A percentile compares a stretch with the other conserved stretches of the same genome.
Conservation (phyloP, 2,329 filamentous ascomycete species). For the Pseudogymnoascus pannorum region DNA sequence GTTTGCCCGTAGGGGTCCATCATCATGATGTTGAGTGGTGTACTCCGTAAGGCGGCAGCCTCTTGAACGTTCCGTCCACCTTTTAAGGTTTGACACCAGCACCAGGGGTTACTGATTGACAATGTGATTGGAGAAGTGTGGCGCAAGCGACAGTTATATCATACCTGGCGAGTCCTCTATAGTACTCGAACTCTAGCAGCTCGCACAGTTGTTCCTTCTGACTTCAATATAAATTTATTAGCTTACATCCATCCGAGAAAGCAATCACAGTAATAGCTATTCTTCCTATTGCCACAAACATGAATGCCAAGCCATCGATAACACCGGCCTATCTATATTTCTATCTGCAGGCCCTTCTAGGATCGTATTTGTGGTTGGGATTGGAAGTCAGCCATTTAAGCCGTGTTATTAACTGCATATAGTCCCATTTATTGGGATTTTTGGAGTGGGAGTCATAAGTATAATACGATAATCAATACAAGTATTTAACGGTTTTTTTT, state of each 20-base stretch:
- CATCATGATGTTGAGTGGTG: background rate
- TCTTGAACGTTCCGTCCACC: background rate
- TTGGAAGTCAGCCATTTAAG: background rate
- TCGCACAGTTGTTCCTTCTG: background rate
- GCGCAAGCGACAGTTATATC: background rate
- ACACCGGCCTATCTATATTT: background rate
- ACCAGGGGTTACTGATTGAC: background rate
- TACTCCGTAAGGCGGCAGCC: background rate
- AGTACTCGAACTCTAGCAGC: background rate
- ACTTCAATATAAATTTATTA: background rate
- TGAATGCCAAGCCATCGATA: background rate
- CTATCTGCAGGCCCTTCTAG: background rate
- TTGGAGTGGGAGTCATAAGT: no score
- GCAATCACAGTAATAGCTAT: background rate
- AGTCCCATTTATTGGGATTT: no score
- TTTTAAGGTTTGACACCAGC: background rate
- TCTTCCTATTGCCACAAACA: background rate
- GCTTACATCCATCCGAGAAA: background rate
- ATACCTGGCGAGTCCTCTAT: background rate
- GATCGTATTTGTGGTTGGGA: background rate
- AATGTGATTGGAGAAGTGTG: background rate
- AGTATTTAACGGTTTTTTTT: background rate
- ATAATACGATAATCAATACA: background rate
- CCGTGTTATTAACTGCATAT: background rate
- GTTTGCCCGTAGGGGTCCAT: background rate